Conservation (phyloP, 768 basidiomycete genomes). For the Termitomyces heimii region DNA sequence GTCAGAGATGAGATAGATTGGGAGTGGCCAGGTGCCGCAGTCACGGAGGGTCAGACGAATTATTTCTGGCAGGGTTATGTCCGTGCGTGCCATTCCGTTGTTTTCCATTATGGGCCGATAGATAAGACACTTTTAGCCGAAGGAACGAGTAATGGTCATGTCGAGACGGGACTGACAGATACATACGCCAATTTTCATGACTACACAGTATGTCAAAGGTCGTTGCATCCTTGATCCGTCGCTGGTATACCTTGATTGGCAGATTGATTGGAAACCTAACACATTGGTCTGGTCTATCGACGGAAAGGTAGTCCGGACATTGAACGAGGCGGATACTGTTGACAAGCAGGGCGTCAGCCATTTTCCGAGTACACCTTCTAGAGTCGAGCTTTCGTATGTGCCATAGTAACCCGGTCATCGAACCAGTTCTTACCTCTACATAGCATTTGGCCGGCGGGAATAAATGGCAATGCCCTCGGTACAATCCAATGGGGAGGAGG, state of each 20-base stretch:
- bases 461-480: slow-evolving; percentile 51
- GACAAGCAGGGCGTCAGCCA: slow-evolving; percentile 50
- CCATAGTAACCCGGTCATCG: background rate
- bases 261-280: slow-evolving; percentile 82
- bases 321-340: slow-evolving; percentile 54
- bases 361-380: slow-evolving; percentile 75
- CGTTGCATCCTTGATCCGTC: background rate
- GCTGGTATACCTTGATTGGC: background rate
- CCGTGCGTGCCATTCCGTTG: slow-evolving; percentile 34
- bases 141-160: slow-evolving; percentile 40
- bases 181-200: slow-evolving; percentile 71
- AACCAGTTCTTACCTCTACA: background rate
- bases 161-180: slow-evolving; percentile 45
- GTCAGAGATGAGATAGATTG: slow-evolving; percentile 86
- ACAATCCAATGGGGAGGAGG: slow-evolving; percentile 79
- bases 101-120: background rate
- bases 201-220: slow-evolving; percentile 49
- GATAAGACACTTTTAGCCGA: slow-evolving; percentile 24
- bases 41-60: slow-evolving; percentile 70
- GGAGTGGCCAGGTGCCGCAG: slow-evolving; percentile 69
- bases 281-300: slow-evolving; percentile 65
- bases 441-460: slow-evolving; percentile 81
- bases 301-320: slow-evolving; percentile 61
- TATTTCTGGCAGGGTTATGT: slow-evolving; percentile 74
- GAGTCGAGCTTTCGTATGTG: slow-evolving; percentile 73